Evolutionary conservation across 2,329 filamentous ascomycete genomes (phyloP), one percentile per base, ranked within the genome.

Genomic region (Exophiala lecanii-corni): DNA sequence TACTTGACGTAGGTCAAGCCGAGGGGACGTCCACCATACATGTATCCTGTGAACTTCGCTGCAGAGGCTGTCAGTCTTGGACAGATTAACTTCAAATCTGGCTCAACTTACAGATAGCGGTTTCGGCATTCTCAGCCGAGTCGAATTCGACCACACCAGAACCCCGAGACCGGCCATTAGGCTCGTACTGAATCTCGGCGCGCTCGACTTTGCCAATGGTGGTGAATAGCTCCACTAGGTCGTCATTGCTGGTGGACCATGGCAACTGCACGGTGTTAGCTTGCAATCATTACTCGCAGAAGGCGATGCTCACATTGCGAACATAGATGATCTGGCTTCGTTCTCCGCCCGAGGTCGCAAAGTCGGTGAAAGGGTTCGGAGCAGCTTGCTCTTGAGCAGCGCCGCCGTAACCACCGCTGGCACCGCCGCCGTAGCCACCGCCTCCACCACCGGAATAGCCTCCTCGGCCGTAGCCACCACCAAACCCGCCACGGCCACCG

Each of bases 161-260:
- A 53, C 92, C 92, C 53, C 89, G 85, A 47, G 92, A 98, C 57
- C 92, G 86, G 34, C 92, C 92, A 59, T 94, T 97, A 3, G 87
- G 85, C 66, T 98, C 92, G 61, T 98, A 97, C 68, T 98, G 92
- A 44, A 98, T 97, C 69, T 98, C 92, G n/a, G 92, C 92, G 59
- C 92, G 89, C 59, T 96, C 89, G 47, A 98, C 92, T 66, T 95
- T 95, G 53, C 92, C 92, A 60, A 98, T 98, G 9, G 92, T 98
- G 13, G 86, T 89, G 73, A 98, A 98, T 15, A 98, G 77, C 64
- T 98, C 92, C 44, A 97, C 81, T 18, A 98, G 74, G 65, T 98
- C 92, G 51, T 98, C 92, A 62, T 98, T 97, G 72, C 89, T 96
- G 12, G 92, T 98, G 19, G 92, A 97, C 92, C 92, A 98, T 9